Percentiles rank a stretch among this genome's conserved stretches.
phyloP scores from a whole-genome alignment of 1,284 basidiomycete species.

The Mycena sp. region DNA sequence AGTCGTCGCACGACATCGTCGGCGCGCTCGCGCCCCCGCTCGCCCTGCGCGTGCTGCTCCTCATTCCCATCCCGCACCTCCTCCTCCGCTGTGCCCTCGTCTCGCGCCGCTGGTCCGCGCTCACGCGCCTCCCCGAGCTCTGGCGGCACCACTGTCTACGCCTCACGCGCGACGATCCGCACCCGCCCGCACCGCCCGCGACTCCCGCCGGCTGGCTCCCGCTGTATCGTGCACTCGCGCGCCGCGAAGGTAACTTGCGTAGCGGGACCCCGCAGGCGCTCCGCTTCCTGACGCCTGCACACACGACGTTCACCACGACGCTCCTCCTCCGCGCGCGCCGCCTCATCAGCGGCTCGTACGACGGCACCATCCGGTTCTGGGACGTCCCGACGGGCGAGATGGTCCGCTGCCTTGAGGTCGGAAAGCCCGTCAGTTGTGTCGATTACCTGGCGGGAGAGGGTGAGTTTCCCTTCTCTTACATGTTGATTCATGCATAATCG shows the following conservation, averaged over 20 bases:
- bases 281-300: conserved; percentile 77
- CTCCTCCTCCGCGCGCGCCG: conserved; percentile 81
- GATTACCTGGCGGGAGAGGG: conserved; percentile 87
- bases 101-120: conserved; percentile 5
- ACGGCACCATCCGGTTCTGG: conserved; percentile 92
- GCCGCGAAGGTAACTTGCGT: conserved; percentile 88
- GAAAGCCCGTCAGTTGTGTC: conserved; percentile 90
- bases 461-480: conserved; percentile 37
- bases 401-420: conserved; percentile 82
- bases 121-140: conserved; percentile 62
- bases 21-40: conserved; percentile 77
- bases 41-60: conserved; percentile 66
- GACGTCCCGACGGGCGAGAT: conserved; percentile 83
- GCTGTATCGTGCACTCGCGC: conserved; percentile 83
- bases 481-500: too few species aligned
- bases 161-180: conserved; percentile 80
- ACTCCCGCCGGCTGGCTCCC: conserved; percentile 79
- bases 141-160: conserved; percentile 83
- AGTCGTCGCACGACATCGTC: conserved; percentile 84
- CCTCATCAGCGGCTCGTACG: conserved; percentile 89
- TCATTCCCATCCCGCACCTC: conserved; percentile 8
- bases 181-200: conserved; percentile 67
- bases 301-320: conserved; percentile 90
- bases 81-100: conserved; percentile 19
- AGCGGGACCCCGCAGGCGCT: conserved; percentile 81